These are phyloP conservation scores for Pseudocercospora cruenta DNA, from an alignment of 2,329 filamentous ascomycete genomes.

Conservation along the genomic window DNA sequence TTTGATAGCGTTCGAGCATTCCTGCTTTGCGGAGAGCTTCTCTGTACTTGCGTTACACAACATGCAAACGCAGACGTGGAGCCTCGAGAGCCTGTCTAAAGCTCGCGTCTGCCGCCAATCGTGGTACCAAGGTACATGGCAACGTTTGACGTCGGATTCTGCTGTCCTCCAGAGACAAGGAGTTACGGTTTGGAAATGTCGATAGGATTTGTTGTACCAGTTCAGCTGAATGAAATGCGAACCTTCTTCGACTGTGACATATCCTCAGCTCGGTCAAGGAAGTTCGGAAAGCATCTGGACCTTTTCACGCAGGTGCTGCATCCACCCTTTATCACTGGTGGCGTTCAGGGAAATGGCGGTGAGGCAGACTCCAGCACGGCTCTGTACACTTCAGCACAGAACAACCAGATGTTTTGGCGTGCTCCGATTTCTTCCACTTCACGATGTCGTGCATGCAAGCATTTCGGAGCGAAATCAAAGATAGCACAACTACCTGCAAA, in stretches of 20 bases:
- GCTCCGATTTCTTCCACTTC: constrained; percentile 7
- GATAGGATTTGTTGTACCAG: background rate
- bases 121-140: background rate
- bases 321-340: background rate
- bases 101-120: background rate
- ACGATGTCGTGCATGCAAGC: constrained; percentile 4
- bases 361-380: background rate
- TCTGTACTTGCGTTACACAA: background rate
- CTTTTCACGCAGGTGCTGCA: background rate
- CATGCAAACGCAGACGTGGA: constrained; percentile 4
- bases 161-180: background rate
- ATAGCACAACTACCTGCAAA: background rate
- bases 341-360: background rate
- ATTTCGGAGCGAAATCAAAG: background rate
- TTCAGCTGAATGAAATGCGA: background rate
- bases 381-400: background rate
- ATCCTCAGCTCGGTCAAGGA: background rate
- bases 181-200: background rate
- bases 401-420: background rate
- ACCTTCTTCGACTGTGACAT: background rate
- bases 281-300: background rate
- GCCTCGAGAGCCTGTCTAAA: background rate
- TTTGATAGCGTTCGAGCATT: background rate
- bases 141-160: background rate
- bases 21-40: background rate